Conservation (phyloP, 345 rosid genomes). For the Lepidium aucheri region DNA sequence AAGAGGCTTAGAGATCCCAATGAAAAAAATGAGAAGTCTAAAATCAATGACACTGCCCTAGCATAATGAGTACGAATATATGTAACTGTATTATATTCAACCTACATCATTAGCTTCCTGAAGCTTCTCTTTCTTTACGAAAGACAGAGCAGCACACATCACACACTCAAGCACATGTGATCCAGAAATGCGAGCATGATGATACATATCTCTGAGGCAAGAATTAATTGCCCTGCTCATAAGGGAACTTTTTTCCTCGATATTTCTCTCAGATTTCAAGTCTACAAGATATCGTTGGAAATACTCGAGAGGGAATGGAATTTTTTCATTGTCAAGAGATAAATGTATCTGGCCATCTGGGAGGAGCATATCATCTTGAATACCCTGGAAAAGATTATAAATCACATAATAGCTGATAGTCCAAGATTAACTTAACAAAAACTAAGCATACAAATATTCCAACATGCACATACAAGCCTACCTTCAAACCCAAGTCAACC, state of each 20-base stretch:
- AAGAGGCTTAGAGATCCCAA: constrained; percentile 10
- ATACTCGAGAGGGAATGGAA: constrained; percentile 60
- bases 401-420: not conserved
- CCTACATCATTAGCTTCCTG: constrained; percentile 87
- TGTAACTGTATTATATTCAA: constrained; percentile 7
- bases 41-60: constrained; percentile 5
- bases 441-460: not conserved
- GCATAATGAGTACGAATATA: not conserved
- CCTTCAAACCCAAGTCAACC: not conserved
- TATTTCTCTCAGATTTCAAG: constrained; percentile 31
- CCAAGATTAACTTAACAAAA: not conserved
- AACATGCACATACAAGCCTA: not conserved
- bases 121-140: constrained; percentile 60
- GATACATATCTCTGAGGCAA: constrained; percentile 79
- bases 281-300: constrained; percentile 46
- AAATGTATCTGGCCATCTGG: constrained; percentile 48
- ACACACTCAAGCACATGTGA: constrained; percentile 74
- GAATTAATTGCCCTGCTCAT: constrained; percentile 39
- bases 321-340: constrained; percentile 44
- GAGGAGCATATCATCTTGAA: constrained; percentile 62
- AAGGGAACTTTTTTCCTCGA: constrained; percentile 31
- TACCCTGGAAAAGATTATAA: constrained; percentile 36
- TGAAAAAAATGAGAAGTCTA: not conserved
- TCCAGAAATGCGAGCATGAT: constrained; percentile 83
- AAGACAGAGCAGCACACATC: constrained; percentile 67